Evolutionary conservation across 192 early-diverging fungal genomes (phyloP).

Genomic region (Linnemannia exigua): DNA sequence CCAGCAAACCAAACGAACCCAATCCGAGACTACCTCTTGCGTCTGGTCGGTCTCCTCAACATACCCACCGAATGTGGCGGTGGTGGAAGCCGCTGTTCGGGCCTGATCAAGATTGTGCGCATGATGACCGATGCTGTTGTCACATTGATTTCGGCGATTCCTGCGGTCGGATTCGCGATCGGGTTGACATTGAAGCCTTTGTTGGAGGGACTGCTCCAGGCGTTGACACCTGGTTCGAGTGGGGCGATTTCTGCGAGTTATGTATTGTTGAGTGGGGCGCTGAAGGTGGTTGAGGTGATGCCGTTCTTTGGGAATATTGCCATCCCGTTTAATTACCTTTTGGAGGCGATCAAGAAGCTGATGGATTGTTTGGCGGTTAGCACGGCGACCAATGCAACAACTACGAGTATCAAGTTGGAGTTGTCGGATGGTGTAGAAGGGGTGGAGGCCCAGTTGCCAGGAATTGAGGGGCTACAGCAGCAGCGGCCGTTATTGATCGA

Average conservation of each 20-base stretch:
- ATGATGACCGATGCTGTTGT: not conserved
- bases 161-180: not conserved
- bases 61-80: not conserved
- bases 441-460: not conserved
- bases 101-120: slow-evolving; percentile 2
- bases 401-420: not conserved
- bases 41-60: not conserved
- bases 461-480: not conserved
- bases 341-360: slow-evolving; percentile 10
- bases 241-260: not conserved
- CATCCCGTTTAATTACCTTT: not conserved
- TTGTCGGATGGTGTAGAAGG: not conserved
- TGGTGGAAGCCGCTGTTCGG: not conserved
- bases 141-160: not conserved
- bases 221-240: not conserved
- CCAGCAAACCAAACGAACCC: not conserved
- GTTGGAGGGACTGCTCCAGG: not conserved
- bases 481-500: not conserved
- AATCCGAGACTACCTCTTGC: not conserved
- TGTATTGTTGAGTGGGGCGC: not conserved
- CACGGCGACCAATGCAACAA: not conserved
- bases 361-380: slow-evolving; percentile 4
- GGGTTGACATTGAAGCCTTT: not conserved
- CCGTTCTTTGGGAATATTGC: not conserved
- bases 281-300: not conserved